These are phyloP conservation scores for Corylus avellana DNA, from an alignment of 306 rosid species.

Conservation along the genomic window DNA sequence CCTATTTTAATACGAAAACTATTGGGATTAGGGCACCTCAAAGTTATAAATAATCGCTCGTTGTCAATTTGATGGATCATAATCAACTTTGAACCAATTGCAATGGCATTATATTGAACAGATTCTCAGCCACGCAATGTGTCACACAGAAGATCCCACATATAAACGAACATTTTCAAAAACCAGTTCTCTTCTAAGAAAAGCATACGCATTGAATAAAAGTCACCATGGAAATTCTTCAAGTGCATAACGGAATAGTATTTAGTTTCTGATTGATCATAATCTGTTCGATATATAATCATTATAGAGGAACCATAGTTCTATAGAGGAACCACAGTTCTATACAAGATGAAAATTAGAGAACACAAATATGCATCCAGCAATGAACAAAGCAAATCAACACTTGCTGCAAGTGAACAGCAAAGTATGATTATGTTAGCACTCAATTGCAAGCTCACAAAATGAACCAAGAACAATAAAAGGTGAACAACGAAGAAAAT, in stretches of 20 bases:
- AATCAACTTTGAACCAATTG: neutral
- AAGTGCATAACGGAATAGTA: neutral
- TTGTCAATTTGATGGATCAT: neutral
- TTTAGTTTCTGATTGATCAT: neutral
- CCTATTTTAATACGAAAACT: too few relatives aligned
- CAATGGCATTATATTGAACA: neutral
- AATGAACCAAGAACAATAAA: neutral
- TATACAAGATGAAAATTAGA: slow-evolving; percentile 24
- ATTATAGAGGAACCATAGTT: slow-evolving; percentile 19
- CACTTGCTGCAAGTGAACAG: slow-evolving; percentile 41
- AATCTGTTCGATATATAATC: slow-evolving; percentile 1
- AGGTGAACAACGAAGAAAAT: slow-evolving; percentile 8
- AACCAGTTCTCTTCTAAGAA: too few relatives aligned
- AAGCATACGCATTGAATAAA: too few relatives aligned
- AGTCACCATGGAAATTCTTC: neutral
- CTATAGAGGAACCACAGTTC: slow-evolving; percentile 18
- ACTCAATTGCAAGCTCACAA: slow-evolving; percentile 46
- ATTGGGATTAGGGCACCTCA: too few relatives aligned
- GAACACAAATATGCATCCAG: slow-evolving; percentile 24
- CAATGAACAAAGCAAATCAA: slow-evolving; percentile 19
- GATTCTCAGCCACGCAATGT: too few relatives aligned
- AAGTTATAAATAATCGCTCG: too few relatives aligned
- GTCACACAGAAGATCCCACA: too few relatives aligned
- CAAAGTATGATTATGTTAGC: slow-evolving; percentile 35
- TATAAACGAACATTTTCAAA: too few relatives aligned